Percentiles rank a stretch among this genome's conserved stretches.
Evolutionary conservation across 2,329 filamentous ascomycete genomes (phyloP).

Genomic region (Lomentospora prolificans): DNA sequence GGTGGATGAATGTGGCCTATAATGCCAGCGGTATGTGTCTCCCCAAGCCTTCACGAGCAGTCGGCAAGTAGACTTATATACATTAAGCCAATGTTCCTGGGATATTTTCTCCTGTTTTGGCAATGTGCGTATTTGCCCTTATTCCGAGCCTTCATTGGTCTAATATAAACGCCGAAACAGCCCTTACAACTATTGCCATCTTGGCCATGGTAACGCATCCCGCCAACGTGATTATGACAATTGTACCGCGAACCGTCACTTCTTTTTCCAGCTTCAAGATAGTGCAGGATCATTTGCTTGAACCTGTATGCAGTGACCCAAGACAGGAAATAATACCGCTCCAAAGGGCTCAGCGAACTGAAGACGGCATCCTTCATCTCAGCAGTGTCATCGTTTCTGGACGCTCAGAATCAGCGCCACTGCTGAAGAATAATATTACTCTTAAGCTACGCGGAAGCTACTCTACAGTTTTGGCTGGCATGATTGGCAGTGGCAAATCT

Average conservation of each 20-base stretch:
- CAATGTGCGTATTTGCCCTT: neutral
- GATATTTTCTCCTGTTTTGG: neutral
- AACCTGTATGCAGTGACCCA: neutral
- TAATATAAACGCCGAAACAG: neutral
- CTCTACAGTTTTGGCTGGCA: too few relatives aligned
- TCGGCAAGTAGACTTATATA: too few relatives aligned
- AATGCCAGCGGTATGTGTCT: neutral
- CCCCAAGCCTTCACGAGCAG: too few relatives aligned
- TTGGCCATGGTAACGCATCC: conserved; percentile 11
- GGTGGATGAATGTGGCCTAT: neutral
- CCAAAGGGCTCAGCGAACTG: too few relatives aligned
- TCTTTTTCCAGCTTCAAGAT: neutral
- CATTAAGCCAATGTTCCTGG: neutral
- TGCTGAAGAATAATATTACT: too few relatives aligned
- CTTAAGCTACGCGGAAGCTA: too few relatives aligned
- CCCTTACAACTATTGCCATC: conserved; percentile 1
- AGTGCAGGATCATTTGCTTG: neutral
- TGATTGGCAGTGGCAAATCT: too few relatives aligned
- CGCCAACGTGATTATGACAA: conserved; percentile 15
- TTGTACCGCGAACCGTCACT: conserved; percentile 9
- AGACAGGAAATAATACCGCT: neutral
- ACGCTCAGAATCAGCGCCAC: too few relatives aligned
- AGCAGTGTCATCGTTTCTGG: too few relatives aligned
- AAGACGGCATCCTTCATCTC: too few relatives aligned
- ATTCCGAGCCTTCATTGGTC: neutral